Evolutionary conservation across 1,284 basidiomycete species (phyloP), one percentile per base, ranked within the genome.

Genomic region (Exobasidium cylindrosporum): DNA sequence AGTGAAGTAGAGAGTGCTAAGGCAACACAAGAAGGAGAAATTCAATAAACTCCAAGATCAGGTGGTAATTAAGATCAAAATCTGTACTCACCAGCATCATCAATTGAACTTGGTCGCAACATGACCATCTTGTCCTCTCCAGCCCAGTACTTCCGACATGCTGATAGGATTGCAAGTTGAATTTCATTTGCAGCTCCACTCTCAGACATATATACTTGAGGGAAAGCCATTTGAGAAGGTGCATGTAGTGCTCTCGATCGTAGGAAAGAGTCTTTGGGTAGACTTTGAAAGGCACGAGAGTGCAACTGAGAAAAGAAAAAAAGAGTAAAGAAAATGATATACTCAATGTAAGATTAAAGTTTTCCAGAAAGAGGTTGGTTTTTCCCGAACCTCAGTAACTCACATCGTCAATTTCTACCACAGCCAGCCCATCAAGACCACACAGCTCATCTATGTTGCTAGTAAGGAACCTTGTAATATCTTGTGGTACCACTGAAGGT

Each of bases 141-240:
- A 10, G 35, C 35, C 35, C 35, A 40, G 7, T 7, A 10, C 35
- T 40, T 40, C 17, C 17, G 35, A 40, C 35, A 40, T 40, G 35
- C 35, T 40, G 17, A 40, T 40, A 7, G 7, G 7, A 40, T 40
- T 7, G 35, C 35, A 31, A 7, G 47, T 7, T 21, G 47, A 7
- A 50, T 14, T 31, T 50, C 47, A 21, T 31, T 50, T 7, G 47
- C 47, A 50, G 29, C 23, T 7, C 21, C 47, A 50, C 47, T 21
- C 7, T 50, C 10, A 24, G 7, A 10, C 47, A 26, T 7, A 7
- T 7, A 50, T 7, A 50, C 47, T 7, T 50, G 47, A 14, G 23
- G 47, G 21, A 50, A 50, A 10, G 47, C 47, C 47, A 50, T 50
- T 23, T 50, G 47, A 7, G 47, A 50, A 31, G 47, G 47, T 50